Percentiles rank a stretch among this genome's conserved stretches.
Evolutionary conservation across 1,139 yeast genomes (phyloP).

Genomic region (Zhuliangozyma parablackwelliae): DNA sequence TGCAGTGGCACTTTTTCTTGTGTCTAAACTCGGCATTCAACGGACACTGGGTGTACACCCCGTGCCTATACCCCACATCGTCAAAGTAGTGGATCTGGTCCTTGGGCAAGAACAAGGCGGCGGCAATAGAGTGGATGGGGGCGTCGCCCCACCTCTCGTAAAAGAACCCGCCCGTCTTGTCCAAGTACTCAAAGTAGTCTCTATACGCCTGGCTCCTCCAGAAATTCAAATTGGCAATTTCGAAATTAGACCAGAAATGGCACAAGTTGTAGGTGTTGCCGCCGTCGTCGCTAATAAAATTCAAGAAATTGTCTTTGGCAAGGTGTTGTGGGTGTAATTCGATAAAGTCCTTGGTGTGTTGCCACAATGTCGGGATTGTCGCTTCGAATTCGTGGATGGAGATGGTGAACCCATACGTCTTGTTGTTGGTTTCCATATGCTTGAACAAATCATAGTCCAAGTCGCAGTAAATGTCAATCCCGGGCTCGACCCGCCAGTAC

Average conservation of each 20-base stretch:
- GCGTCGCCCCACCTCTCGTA: constrained; percentile 98
- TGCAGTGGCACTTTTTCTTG: constrained; percentile 46
- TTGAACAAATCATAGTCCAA: constrained; percentile 61
- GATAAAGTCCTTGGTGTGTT: constrained; percentile 48
- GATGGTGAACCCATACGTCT: constrained; percentile 63
- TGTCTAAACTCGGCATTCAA: constrained; percentile 40
- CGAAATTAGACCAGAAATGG: constrained; percentile 94
- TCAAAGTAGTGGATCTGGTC: constrained; percentile 72
- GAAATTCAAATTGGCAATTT: constrained; percentile 72
- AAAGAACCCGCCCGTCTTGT: constrained; percentile 79
- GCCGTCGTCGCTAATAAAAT: constrained; percentile 53
- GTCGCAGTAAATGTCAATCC: constrained; percentile 58
- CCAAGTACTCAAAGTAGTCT: constrained; percentile 67
- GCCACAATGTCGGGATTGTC: constrained; percentile 61
- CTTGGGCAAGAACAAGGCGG: constrained; percentile 62
- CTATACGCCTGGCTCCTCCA: constrained; percentile 68
- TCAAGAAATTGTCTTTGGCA: constrained; percentile 45
- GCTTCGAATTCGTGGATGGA: constrained; percentile 56
- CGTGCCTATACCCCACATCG: constrained; percentile 80
- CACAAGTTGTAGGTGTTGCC: constrained; percentile 72
- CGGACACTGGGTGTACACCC: constrained; percentile 57
- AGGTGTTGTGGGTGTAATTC: constrained; percentile 39
- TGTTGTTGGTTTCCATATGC: constrained; percentile 55
- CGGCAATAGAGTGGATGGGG: constrained; percentile 84
- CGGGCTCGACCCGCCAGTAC: constrained; percentile 76